Conservation (phyloP, 352 stramenopile species). For the Discostella stelligera region DNA sequence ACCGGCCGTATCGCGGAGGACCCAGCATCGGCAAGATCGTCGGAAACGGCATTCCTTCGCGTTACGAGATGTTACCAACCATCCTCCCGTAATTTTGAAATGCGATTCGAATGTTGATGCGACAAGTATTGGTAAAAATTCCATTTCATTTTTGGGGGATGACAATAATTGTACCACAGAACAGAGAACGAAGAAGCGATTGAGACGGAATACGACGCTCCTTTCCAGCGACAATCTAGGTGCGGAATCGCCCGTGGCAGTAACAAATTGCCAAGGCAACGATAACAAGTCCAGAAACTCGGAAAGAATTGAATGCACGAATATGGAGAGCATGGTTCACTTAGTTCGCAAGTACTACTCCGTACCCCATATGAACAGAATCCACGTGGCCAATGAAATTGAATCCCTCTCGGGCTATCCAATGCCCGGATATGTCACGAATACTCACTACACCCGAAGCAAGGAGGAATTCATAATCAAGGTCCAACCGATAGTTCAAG, state of each 20-base stretch:
- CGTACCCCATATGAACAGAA: conserved; percentile 11
- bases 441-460: not conserved
- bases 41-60: conserved; percentile 8
- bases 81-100: conserved; percentile 1
- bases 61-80: conserved; percentile 15
- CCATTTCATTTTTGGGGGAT: not conserved
- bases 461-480: conserved; percentile 30
- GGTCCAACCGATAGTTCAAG: conserved; percentile 33
- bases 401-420: conserved; percentile 29
- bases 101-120: not conserved
- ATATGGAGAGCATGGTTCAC: conserved; percentile 15
- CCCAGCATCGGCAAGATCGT: not conserved
- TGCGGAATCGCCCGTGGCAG: not conserved
- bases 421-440: conserved; percentile 6
- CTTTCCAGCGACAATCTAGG: conserved; percentile 5
- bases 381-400: conserved; percentile 22
- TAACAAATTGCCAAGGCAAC: not conserved
- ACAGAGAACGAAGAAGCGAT: not conserved
- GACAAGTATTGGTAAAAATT: not conserved
- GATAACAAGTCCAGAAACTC: not conserved
- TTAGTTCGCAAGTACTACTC: conserved; percentile 29
- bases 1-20: not conserved
- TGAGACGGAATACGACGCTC: conserved; percentile 9
- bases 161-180: not conserved
- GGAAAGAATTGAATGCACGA: not conserved